Conservation (phyloP, 495 filamentous ascomycete genomes). For the Darksidea phi region DNA sequence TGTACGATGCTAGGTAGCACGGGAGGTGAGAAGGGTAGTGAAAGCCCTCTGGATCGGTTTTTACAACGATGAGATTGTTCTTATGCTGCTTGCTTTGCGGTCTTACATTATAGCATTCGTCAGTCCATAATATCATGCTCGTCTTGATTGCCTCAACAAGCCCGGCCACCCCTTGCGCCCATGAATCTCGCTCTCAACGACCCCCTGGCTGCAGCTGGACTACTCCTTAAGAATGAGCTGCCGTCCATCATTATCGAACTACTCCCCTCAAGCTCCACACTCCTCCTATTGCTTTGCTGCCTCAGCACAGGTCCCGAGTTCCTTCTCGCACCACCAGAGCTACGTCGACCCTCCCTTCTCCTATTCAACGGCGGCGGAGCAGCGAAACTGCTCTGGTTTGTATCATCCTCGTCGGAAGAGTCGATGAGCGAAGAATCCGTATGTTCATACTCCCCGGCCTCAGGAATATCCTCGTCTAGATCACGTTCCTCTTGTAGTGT, state of each 20-base stretch:
- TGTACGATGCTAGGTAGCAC: background rate
- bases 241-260: conserved; percentile 34
- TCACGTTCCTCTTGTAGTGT: conserved; percentile 53
- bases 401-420: conserved; percentile 49
- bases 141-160: background rate
- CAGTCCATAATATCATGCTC: background rate
- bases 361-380: background rate
- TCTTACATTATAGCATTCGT: background rate
- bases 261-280: conserved; percentile 23
- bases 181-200: conserved; percentile 14
- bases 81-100: too few relatives aligned
- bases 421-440: conserved; percentile 80
- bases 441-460: conserved; percentile 70
- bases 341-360: background rate
- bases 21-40: too few relatives aligned
- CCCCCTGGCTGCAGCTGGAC: conserved; percentile 32
- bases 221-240: conserved; percentile 34
- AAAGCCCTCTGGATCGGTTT: too few relatives aligned
- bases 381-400: conserved; percentile 23
- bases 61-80: too few relatives aligned
- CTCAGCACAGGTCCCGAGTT: conserved; percentile 10
- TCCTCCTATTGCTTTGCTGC: conserved; percentile 21
- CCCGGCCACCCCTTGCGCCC: background rate
- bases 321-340: background rate
- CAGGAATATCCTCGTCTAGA: conserved; percentile 66